Base-by-base conservation (phyloP, 441 rosid genomes). In the Erodium texanum region DNA sequence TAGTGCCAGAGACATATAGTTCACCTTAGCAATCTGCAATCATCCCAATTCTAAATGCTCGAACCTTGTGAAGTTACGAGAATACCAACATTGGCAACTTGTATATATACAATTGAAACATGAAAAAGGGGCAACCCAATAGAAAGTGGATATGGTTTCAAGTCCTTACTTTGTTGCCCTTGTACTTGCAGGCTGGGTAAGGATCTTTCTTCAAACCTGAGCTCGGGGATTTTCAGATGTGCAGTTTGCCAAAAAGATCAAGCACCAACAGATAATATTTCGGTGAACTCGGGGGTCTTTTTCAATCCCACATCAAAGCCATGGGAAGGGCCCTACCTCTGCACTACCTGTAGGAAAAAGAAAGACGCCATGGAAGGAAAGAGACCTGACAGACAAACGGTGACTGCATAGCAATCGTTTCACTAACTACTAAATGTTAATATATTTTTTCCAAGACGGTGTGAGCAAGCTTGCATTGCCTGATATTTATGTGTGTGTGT, bases 351-450 rank as follows among this genome's bases (percentile, higher is more conserved):
- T 78, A 81, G 77, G 82, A 88, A 78, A 68, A 94, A 94, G 93
- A 94, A 90, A 82, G 99, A 94, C 67, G 99, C 98, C 43, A 92
- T 90, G 99, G 99, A 94, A 83, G 99, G 99, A 64, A 94, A 89
- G 78, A 87, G 86, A 84, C 70, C 94, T 11, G 78, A 77, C 79
- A 78, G 75, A 80, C 83, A 88, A 10, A 72, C 82, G 50, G 79
- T 85, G 79, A 78, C 66, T 19, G 77, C 86, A 14, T 87, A 82
- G 82, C 36, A 32, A 32, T 32, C 36, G 3, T 3, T 32, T 32
- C 36, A 32, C 36, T 32, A 32, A 32, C 36, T 32, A 32, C 36
- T 1, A 7, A 32, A 32, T 4, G 36, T 32, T 32, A 32, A 32
- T 32, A 32, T n/a, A n/a, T n/a, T n/a, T n/a, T n/a, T n/a, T n/a